Evolutionary conservation across 768 basidiomycete species (phyloP).

Genomic region (Lactifluus rugatus): DNA sequence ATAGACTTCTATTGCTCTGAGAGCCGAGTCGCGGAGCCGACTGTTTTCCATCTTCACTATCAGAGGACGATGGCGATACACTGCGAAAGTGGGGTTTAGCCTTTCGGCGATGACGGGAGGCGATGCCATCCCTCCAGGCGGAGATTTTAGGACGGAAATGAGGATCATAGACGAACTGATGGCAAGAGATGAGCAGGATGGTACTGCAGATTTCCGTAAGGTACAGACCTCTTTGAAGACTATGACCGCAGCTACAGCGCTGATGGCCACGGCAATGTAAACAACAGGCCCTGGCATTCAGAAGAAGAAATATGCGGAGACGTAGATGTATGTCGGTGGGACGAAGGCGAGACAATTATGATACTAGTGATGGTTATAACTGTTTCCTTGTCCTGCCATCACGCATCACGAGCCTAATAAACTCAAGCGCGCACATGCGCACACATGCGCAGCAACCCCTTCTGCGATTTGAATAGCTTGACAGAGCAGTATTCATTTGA

Average conservation of each 20-base stretch:
- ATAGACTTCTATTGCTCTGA: not conserved
- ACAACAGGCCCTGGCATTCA: conserved; percentile 18
- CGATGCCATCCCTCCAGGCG: conserved; percentile 10
- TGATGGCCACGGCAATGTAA: conserved; percentile 17
- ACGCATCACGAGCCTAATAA: too few relatives aligned
- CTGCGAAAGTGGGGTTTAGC: conserved; percentile 1
- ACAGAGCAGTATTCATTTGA: not conserved
- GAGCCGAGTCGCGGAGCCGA: not conserved
- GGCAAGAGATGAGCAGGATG: not conserved
- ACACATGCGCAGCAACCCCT: too few relatives aligned
- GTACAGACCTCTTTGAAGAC: conserved; percentile 18
- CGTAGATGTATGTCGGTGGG: not conserved
- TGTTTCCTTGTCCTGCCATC: too few relatives aligned
- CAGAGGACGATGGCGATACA: not conserved
- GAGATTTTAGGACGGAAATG: conserved; percentile 13
- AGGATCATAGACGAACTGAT: conserved; percentile 18
- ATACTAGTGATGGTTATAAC: too few relatives aligned
- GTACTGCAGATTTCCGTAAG: not conserved
- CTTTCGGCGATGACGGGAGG: conserved; percentile 5
- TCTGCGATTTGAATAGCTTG: too few relatives aligned
- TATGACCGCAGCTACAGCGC: conserved; percentile 12
- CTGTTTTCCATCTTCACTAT: not conserved
- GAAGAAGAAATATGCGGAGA: not conserved
- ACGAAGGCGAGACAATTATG: not conserved
- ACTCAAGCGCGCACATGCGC: too few relatives aligned